phyloP scores from a whole-genome alignment of 2,329 filamentous ascomycete species.

The Aspergillus fumigatus region DNA sequence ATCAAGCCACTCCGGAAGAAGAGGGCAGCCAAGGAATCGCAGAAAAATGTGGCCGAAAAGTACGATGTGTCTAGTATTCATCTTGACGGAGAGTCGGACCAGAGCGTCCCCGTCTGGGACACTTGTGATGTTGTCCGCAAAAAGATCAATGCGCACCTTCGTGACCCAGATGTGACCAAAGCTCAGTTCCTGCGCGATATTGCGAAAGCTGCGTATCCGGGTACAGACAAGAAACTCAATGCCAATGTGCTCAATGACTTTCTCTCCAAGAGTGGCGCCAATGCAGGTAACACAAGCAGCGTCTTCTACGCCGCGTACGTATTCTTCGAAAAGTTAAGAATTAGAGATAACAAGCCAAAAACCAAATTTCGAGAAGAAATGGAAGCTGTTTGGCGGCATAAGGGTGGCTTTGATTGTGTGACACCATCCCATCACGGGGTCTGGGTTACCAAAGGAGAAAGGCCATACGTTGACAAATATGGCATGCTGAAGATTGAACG shows the following conservation, averaged over 20 bases:
- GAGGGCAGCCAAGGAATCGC: constrained; percentile 22
- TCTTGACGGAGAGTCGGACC: constrained; percentile 46
- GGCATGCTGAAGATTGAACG: too few relatives aligned
- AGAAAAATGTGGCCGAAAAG: constrained; percentile 23
- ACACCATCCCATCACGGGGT: not conserved
- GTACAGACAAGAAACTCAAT: constrained; percentile 31
- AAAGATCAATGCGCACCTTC: constrained; percentile 52
- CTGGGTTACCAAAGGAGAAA: not conserved
- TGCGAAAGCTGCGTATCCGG: constrained; percentile 37
- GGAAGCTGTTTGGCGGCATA: constrained; percentile 38
- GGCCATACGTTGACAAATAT: not conserved
- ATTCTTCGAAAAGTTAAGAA: constrained; percentile 56
- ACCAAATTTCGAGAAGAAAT: constrained; percentile 49
- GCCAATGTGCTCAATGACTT: constrained; percentile 45
- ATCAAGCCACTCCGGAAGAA: constrained; percentile 32
- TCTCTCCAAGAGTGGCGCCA: constrained; percentile 46
- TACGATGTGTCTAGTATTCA: constrained; percentile 40
- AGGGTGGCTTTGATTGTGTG: constrained; percentile 7
- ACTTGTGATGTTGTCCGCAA: constrained; percentile 55
- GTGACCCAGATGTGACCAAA: constrained; percentile 47
- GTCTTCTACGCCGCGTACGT: constrained; percentile 55
- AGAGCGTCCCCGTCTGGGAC: constrained; percentile 50
- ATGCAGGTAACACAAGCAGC: constrained; percentile 45
- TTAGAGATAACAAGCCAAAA: constrained; percentile 51
- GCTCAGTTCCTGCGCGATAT: constrained; percentile 50